Conservation (phyloP, 2,329 filamentous ascomycete genomes). For the Xylariaceae sp. region DNA sequence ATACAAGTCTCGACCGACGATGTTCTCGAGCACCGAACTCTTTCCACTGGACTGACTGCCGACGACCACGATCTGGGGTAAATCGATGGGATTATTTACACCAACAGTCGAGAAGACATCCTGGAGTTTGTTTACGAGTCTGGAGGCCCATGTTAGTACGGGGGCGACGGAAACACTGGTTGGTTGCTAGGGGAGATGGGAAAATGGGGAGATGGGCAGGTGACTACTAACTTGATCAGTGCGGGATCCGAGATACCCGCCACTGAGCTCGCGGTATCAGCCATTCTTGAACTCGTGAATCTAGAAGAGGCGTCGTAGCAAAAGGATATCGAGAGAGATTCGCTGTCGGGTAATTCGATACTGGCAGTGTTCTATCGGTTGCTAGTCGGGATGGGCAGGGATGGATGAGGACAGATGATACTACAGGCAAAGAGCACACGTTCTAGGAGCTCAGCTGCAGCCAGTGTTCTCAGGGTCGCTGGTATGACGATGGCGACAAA, state of each 20-base stretch:
- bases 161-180: slow-evolving; percentile 3
- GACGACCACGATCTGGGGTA: slow-evolving; percentile 96
- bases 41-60: slow-evolving; percentile 99
- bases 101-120: slow-evolving; percentile 99
- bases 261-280: slow-evolving; percentile 36
- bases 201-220: neutral
- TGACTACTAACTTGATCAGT: slow-evolving; percentile 54
- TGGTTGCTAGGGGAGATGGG: slow-evolving; percentile 22
- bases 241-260: slow-evolving; percentile 62
- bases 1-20: slow-evolving; percentile 97
- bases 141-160: slow-evolving; percentile 35
- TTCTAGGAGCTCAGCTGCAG: slow-evolving; percentile 1
- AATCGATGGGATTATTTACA: slow-evolving; percentile 97
- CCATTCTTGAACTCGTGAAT: slow-evolving; percentile 23
- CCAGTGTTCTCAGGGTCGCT: neutral
- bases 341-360: neutral
- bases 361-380: neutral
- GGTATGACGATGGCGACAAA: neutral
- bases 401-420: neutral
- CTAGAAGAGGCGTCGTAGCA: neutral
- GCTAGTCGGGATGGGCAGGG: neutral
- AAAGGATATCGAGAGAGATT: neutral
- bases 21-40: slow-evolving; percentile 98
- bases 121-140: slow-evolving; percentile 96
- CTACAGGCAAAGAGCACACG: slow-evolving; percentile 1